These are phyloP conservation scores for Colletotrichum siamense DNA, from an alignment of 2,329 filamentous ascomycete genomes.

Conservation along the genomic window DNA sequence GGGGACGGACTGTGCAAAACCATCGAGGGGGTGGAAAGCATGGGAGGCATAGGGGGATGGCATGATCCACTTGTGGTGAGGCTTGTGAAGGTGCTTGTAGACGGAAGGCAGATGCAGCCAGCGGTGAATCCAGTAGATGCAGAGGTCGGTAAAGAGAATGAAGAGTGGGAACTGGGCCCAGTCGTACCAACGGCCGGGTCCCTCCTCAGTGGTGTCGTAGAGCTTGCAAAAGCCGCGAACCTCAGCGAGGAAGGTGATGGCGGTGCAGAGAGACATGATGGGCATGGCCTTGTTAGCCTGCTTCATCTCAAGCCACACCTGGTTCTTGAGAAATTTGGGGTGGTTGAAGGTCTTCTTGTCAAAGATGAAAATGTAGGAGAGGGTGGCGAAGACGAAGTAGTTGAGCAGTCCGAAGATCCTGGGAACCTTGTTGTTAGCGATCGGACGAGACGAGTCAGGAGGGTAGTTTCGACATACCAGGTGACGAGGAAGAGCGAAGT, in stretches of 20 bases:
- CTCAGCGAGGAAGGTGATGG: constrained; percentile 81
- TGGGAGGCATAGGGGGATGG: constrained; percentile 91
- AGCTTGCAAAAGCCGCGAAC: constrained; percentile 85
- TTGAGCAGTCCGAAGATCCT: constrained; percentile 86
- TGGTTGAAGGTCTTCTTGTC: constrained; percentile 89
- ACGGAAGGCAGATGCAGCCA: constrained; percentile 79
- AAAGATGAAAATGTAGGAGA: constrained; percentile 90
- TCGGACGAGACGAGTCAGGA: neutral
- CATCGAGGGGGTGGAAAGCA: constrained; percentile 94
- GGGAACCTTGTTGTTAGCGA: constrained; percentile 2
- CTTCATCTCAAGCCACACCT: constrained; percentile 83
- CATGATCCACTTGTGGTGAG: constrained; percentile 99
- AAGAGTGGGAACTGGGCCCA: constrained; percentile 87
- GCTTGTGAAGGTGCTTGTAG: constrained; percentile 93
- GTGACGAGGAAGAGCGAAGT: constrained; percentile 83
- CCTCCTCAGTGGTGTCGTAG: constrained; percentile 80
- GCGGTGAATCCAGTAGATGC: constrained; percentile 92
- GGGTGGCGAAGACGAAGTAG: constrained; percentile 83
- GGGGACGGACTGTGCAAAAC: constrained; percentile 85
- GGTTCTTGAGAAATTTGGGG: constrained; percentile 94
- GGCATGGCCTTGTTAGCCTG: constrained; percentile 82
- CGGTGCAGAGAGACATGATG: constrained; percentile 81
- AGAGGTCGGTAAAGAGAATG: constrained; percentile 85
- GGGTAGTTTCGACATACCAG: constrained; percentile 64
- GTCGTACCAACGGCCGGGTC: constrained; percentile 80